Conservation (phyloP, 352 stramenopile species). For the Phytophthora nicotianae region DNA sequence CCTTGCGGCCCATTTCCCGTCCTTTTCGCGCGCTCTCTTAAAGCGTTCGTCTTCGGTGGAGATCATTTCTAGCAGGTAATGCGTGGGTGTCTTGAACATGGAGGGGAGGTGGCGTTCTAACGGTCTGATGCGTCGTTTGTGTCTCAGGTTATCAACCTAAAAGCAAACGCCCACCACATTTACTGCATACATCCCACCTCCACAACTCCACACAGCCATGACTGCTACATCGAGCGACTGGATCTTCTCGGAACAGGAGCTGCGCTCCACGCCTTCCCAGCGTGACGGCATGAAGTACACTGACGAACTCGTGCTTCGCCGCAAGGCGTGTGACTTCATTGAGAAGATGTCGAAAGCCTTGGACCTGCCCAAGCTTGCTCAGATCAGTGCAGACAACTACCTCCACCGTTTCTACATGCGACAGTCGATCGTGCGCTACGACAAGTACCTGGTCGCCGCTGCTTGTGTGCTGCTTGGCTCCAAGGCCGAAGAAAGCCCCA, state of each 20-base stretch:
- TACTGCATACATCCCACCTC: background rate
- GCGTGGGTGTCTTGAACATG: background rate
- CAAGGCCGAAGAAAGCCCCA: constrained; percentile 85
- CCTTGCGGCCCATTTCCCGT: constrained; percentile 17
- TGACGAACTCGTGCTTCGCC: constrained; percentile 73
- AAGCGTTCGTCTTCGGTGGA: constrained; percentile 22
- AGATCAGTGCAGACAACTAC: constrained; percentile 86
- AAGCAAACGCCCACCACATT: constrained; percentile 2
- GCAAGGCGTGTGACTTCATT: constrained; percentile 84
- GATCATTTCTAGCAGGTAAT: constrained; percentile 36
- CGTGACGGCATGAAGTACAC: constrained; percentile 78
- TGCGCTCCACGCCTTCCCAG: constrained; percentile 68
- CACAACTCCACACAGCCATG: constrained; percentile 10
- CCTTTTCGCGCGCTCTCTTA: constrained; percentile 7
- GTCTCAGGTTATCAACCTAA: constrained; percentile 18
- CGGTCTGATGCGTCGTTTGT: constrained; percentile 5
- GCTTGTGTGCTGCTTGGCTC: constrained; percentile 83
- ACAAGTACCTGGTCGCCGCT: constrained; percentile 84
- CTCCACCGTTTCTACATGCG: constrained; percentile 91
- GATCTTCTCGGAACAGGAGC: constrained; percentile 79
- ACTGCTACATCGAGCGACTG: constrained; percentile 56
- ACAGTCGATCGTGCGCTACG: constrained; percentile 84
- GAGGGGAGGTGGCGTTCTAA: constrained; percentile 2
- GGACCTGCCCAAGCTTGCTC: constrained; percentile 80
- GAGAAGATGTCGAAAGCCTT: constrained; percentile 85